Base-by-base conservation (phyloP, 2,329 filamentous ascomycete genomes). In the Colletotrichum shisoi region DNA sequence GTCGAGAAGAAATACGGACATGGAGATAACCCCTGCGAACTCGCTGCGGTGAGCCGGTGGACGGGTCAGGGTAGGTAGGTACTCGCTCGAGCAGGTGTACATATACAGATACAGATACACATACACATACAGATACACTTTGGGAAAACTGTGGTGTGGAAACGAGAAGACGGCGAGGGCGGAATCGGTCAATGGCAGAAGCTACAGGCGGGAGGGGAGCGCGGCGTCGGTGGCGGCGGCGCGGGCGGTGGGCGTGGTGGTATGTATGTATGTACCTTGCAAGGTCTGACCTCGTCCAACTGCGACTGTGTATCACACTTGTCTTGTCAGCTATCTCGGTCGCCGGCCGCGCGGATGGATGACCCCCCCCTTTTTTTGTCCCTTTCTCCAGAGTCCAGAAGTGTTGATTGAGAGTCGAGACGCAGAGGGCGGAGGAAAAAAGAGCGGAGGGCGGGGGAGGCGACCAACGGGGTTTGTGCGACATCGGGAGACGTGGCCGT, bases 11-110 rank as follows among this genome's bases (percentile, higher is more conserved):
- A 19, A 44, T n/a, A 13, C 21, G 27, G 42, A n/a, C 34, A 34
- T 17, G 11, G 39, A 34, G 19, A 31, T 2, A 12, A 57, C 42
- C 49, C 48, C 27, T 48, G 44, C n/a, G n/a, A 17, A 21, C 31
- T 24, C 44, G 57, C 62, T 19, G 15, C 31, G 13, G 21, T 63
- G 56, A 63, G 63, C 59, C 63, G 63, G 51, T 45, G 51, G 51
- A 57, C 63, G 48, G 31, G 64, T 64, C 54, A 27, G 59, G 54
- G 48, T 67, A 64, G 54, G 48, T 67, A 67, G 60, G 44, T 31
- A 34, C 31, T 9, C 31, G 3, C 31, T 34, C 31, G 31, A 8
- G 31, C 31, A 34, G 7, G 31, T 34, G 31, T 34, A 8, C 24
- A 31, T 4, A 31, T 27, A 27, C 27, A 6, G 27, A 31, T 9